These are phyloP conservation scores for Vaccinium corymbosum DNA, from an alignment of 148 eudicot species.

Conservation along the genomic window DNA sequence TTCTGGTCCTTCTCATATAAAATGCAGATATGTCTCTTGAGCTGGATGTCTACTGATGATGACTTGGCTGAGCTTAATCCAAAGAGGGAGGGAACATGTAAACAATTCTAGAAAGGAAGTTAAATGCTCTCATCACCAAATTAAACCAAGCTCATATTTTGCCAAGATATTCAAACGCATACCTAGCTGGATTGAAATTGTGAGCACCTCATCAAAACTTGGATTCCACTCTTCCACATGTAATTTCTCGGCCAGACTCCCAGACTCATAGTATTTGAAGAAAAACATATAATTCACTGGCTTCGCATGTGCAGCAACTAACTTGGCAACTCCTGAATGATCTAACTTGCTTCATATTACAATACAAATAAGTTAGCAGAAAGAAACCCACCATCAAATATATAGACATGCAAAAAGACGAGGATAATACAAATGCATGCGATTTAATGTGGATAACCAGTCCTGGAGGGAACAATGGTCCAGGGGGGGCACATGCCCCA, in stretches of 20 bases:
- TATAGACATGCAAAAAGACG: constrained; percentile 6
- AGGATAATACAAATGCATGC: background rate
- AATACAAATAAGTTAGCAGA: constrained; percentile 17
- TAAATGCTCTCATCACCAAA: constrained; percentile 1
- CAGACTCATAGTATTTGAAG: constrained; percentile 61
- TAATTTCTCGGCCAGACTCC: constrained; percentile 72
- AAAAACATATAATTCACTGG: constrained; percentile 98
- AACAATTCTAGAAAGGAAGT: background rate
- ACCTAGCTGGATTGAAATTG: constrained; percentile 60
- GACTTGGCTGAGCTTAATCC: background rate
- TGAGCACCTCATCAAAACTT: constrained; percentile 48
- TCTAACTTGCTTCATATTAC: constrained; percentile 69
- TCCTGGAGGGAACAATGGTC: background rate
- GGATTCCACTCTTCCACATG: constrained; percentile 94
- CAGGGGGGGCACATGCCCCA: background rate
- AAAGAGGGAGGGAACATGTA: background rate
- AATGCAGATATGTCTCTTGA: background rate
- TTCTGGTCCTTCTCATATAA: background rate
- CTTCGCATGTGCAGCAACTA: constrained; percentile 85
- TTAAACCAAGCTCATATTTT: background rate
- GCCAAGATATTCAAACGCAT: constrained; percentile 11
- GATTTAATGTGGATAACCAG: background rate
- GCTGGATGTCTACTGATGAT: background rate
- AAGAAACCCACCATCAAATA: background rate
- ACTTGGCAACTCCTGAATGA: constrained; percentile 74